These are phyloP conservation scores for Verticillium tricorpus DNA, from an alignment of 2,329 filamentous ascomycete genomes.

Conservation along the genomic window DNA sequence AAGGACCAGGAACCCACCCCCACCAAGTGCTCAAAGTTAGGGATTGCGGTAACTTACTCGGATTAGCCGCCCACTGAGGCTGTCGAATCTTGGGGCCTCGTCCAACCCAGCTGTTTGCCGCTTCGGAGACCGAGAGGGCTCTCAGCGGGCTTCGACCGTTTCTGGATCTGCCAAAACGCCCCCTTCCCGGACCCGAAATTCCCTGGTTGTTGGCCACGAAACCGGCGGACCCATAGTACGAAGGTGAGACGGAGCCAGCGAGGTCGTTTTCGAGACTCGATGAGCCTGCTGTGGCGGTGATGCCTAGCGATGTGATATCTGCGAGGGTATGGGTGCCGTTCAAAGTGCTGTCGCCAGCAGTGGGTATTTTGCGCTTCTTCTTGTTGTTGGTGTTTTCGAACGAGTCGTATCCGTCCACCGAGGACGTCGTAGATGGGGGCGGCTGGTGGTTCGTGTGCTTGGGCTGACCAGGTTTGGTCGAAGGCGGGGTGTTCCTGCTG, in stretches of 20 bases:
- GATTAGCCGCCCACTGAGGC: constrained; percentile 37
- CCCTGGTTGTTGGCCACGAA: constrained; percentile 43
- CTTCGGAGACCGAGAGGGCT: constrained; percentile 47
- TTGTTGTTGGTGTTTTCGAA: constrained; percentile 99
- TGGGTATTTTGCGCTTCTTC: constrained; percentile 97
- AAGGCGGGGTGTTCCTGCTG: constrained; percentile 35
- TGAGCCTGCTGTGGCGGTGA: constrained; percentile 2
- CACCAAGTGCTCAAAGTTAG: not conserved
- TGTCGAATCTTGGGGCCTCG: constrained; percentile 42
- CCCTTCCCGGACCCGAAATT: constrained; percentile 80
- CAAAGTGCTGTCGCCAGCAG: constrained; percentile 62
- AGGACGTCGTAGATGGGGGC: constrained; percentile 64
- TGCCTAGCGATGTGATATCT: constrained; percentile 22
- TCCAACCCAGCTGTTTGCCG: constrained; percentile 50
- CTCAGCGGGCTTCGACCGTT: constrained; percentile 60
- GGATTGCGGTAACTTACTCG: constrained; percentile 35
- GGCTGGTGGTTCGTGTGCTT: constrained; percentile 47
- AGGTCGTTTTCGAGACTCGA: constrained; percentile 27
- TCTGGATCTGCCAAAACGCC: constrained; percentile 68
- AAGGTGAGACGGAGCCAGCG: constrained; percentile 21
- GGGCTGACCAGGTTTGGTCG: constrained; percentile 38
- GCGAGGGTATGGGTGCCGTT: constrained; percentile 31
- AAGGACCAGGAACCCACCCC: not conserved
- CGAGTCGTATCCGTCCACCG: constrained; percentile 86
- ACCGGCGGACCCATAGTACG: constrained; percentile 41